A percentile compares a stretch with the other conserved stretches of the same genome.
These are phyloP conservation scores for Cyathus striatus DNA, from an alignment of 768 basidiomycete species.

Conservation along the genomic window DNA sequence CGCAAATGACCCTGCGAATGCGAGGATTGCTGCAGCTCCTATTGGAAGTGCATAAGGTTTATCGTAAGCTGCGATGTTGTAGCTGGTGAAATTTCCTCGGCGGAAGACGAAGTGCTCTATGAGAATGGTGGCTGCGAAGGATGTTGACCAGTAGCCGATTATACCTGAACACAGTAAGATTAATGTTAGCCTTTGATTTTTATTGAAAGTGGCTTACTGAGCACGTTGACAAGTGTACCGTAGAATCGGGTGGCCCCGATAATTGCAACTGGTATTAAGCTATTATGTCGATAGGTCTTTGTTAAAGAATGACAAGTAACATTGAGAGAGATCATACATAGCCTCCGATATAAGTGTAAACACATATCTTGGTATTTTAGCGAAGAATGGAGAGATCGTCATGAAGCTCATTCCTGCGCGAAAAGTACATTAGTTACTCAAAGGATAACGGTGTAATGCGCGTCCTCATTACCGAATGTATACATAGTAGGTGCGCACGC, in stretches of 20 bases:
- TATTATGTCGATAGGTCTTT: no score
- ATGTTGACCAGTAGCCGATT: slow-evolving; percentile 54
- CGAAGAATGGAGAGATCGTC: slow-evolving; percentile 49
- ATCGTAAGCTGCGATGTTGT: slow-evolving; percentile 55
- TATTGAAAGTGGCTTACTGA: slow-evolving; percentile 37
- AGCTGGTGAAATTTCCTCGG: slow-evolving; percentile 35
- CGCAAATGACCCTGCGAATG: slow-evolving; percentile 45
- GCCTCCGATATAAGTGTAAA: slow-evolving; percentile 61
- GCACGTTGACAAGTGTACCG: slow-evolving; percentile 54
- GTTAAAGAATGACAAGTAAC: no score
- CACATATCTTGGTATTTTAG: slow-evolving; percentile 61
- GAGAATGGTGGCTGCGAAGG: slow-evolving; percentile 55
- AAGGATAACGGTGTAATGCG: not conserved
- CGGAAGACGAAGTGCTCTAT: slow-evolving; percentile 68
- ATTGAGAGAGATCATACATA: slow-evolving; percentile 43
- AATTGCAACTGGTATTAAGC: slow-evolving; percentile 64
- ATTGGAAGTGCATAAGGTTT: slow-evolving; percentile 46
- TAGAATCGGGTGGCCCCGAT: slow-evolving; percentile 68
- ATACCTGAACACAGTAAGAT: slow-evolving; percentile 19
- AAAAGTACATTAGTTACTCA: not conserved
- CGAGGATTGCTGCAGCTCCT: slow-evolving; percentile 55
- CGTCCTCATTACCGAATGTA: slow-evolving; percentile 43
- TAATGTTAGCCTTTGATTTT: not conserved
- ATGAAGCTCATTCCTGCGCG: slow-evolving; percentile 55
- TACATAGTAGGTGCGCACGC: slow-evolving; percentile 79